These are phyloP conservation scores for Carex parvula DNA, from an alignment of 176 grass and related monocot genomes.

Conservation along the genomic window DNA sequence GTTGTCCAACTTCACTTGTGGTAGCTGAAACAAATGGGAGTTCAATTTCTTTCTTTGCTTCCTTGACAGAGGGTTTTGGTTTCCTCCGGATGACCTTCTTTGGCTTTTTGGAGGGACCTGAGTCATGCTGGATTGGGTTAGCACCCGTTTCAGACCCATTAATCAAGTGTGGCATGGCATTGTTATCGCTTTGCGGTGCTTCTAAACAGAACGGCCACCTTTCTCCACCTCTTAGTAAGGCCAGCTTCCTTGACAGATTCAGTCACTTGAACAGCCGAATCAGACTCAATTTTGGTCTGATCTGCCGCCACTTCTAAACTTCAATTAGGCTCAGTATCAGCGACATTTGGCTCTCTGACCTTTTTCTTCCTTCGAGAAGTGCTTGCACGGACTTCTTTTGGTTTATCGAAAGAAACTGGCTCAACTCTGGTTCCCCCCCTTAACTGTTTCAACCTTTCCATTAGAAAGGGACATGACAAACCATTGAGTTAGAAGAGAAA, in stretches of 20 bases:
- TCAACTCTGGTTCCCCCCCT: too few relatives aligned
- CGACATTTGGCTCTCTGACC: slow-evolving; percentile 31
- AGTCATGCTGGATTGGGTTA: background rate
- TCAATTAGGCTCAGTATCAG: slow-evolving; percentile 30
- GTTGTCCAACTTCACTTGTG: background rate
- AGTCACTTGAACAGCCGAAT: slow-evolving; percentile 23
- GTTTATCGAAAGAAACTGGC: too few relatives aligned
- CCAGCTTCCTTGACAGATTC: slow-evolving; percentile 25
- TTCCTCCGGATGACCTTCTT: slow-evolving; percentile 14
- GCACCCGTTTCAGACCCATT: slow-evolving; percentile 5
- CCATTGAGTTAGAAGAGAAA: too few relatives aligned
- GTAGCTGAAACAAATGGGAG: background rate
- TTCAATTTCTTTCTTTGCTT: slow-evolving; percentile 16
- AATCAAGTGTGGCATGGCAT: slow-evolving; percentile 7
- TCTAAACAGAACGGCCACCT: slow-evolving; percentile 31
- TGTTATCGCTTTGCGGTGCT: slow-evolving; percentile 1
- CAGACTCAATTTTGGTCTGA: slow-evolving; percentile 12
- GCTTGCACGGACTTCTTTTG: background rate
- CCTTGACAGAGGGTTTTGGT: slow-evolving; percentile 10
- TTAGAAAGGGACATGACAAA: too few relatives aligned
- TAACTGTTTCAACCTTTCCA: slow-evolving; percentile 1
- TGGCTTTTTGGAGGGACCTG: background rate
- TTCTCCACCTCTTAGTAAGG: slow-evolving; percentile 13
- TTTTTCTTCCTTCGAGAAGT: slow-evolving; percentile 20
- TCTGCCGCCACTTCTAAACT: slow-evolving; percentile 27